Base-by-base conservation (phyloP, 495 filamentous ascomycete genomes). In the Apodospora peruviana region DNA sequence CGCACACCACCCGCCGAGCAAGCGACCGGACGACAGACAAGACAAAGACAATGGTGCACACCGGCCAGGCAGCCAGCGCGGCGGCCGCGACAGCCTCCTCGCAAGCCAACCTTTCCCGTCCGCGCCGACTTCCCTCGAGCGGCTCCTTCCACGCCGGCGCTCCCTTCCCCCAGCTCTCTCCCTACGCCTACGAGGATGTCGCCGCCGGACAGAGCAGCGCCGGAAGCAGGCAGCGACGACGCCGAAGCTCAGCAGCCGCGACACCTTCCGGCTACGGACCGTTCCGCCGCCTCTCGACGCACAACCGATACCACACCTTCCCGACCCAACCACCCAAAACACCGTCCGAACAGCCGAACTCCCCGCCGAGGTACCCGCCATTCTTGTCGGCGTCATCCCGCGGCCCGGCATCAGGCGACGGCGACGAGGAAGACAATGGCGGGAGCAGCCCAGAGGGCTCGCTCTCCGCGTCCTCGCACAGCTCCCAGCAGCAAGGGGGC, bases 241-340 rank as follows among this genome's bases (percentile, higher is more conserved):
- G 45, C 23, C 43, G 52, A 22, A 45, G 65, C 12, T 57, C 48
- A 17, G 47, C 48, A 9, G 40, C 16, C 20, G n/a, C n/a, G n/a
- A n/a, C n/a, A n/a, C 23, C 21, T 18, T 14, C 12, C 3, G 17
- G 12, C 22, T 37, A 42, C 34, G 45, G 32, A 0, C 47, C 48
- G 3, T 39, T 67, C 3, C 71, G 73, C 40, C 86, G 80, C 46
- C 74, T 83, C 50, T 86, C 86, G 41, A 87, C 86, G 4, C 77
- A 84, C 29, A 86, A 88, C 14, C 27, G 27, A 61, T 98, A 96
- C 68, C 90, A 96, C 58, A 97, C 93, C 40, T 97, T 98, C 61
- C 89, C 90, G 22, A 95, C 89, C 0, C 81, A 83, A 38, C 93
- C 93, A 2, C 93, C 93, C 16, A 85, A 81, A 55, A 84, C 85